Evolutionary conservation across 208 protist genomes (phyloP), one percentile per base, ranked within the genome.

Genomic region (Lotmaria passim): DNA sequence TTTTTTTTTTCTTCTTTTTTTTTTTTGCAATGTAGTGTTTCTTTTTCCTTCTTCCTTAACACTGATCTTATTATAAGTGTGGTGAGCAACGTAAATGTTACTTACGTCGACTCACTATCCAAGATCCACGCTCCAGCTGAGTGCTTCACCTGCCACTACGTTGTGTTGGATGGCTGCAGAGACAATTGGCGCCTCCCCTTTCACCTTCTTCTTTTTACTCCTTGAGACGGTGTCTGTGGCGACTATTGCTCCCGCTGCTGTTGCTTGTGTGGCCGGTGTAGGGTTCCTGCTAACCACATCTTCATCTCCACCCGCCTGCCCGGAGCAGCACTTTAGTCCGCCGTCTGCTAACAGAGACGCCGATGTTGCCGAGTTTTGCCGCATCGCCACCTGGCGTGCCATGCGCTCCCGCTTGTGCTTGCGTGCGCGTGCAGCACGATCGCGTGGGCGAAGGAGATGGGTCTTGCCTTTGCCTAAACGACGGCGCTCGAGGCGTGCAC

Each of bases 121-220:
- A 5, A 71, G 17, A 50, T 77, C 71, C 36, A 66, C 71, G 36
- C 71, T 61, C 71, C 71, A 77, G 23, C 48, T 65, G 31, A 77
- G 71, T n/a, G 48, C 38, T 28, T 52, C 58, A 7, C 46, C 33
- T 1, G 64, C 39, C 3, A 46, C 28, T 10, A 28, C 38, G 12
- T 1, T 31, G n/a, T n/a, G n/a, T n/a, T n/a, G n/a, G 46, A 24
- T 36, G 10, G 43, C 10, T 2, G 30, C 8, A 24, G 61, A 21
- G 3, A 41, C 34, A 6, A 48, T 31, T 1, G 10, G n/a, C 2
- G 30, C 21, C 43, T 53, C 36, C n/a, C 15, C 23, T 23, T 41
- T 58, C 7, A 3, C 0, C 38, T 39, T 58, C 28, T 58, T 58
- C n/a, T n/a, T 38, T n/a, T n/a, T n/a, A n/a, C n/a, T n/a, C n/a